Base-by-base conservation (phyloP, 2,329 filamentous ascomycete species). In the Penicillium concentricum region DNA sequence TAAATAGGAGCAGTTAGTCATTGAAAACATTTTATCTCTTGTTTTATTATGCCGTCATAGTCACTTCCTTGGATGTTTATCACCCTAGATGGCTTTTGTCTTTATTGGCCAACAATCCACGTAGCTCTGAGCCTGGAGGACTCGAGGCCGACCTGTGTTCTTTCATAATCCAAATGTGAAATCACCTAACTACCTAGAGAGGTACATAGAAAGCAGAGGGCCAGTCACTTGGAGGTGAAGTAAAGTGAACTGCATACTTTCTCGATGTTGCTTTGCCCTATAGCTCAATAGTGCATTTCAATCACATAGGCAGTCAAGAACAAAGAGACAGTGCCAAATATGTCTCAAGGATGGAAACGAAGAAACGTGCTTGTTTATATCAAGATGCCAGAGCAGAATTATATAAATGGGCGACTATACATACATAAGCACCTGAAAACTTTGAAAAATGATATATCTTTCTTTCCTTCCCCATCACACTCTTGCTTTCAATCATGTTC, bases 1-100 rank as follows among this genome's bases (percentile, higher is more conserved):
- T 39, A 49, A 35, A 44, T 49, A 22, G 50, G 50, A 53, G 50
- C 53, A 52, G 50, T 49, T 56, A 54, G 55, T 61, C 30, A 41
- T 51, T 57, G 46, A 59, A 57, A 46, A 20, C 51, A 53, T 55
- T 41, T 37, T 5, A 32, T 37, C 15, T 39, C 20, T 54, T 50
- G 38, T 37, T 51, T 30, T 24, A 57, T 22, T 35, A 35, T 28
- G 13, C 13, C 2, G 12, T 34, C 15, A 35, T 24, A 24, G n/a
- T 15, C 9, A 24, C 20, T 35, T 35, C 15, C 30, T 35, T 3
- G 9, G n/a, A 35, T 24, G 15, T n/a, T 47, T 6, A 24, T n/a
- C 15, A n/a, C n/a, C 5, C 3, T 3, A n/a, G 18, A 35, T 35
- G 6, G 28, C 28, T 20, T 32, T 30, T 32, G 8, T 16, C 4